A percentile compares a stretch with the other conserved stretches of the same genome.
These are phyloP conservation scores for Botryotinia narcissicola DNA, from an alignment of 2,329 filamentous ascomycete species.

Conservation along the genomic window DNA sequence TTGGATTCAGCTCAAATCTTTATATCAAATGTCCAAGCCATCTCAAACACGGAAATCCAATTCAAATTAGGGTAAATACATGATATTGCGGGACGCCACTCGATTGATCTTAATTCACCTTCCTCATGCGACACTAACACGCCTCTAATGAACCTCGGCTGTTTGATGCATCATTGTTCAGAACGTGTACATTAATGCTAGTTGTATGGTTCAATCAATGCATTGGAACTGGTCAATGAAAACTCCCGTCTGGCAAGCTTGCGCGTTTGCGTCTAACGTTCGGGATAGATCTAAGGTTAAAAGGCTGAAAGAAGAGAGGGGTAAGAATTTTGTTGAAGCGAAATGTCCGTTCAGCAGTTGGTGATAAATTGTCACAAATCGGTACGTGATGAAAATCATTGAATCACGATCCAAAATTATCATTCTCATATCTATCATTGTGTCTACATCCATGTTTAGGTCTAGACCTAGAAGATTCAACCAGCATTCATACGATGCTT, in stretches of 20 bases:
- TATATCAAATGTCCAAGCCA: background rate
- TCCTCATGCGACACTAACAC: background rate
- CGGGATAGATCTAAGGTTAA: background rate
- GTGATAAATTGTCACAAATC: background rate
- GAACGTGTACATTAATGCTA: background rate
- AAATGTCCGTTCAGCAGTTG: background rate
- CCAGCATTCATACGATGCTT: background rate
- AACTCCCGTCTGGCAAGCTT: background rate
- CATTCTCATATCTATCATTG: slow-evolving; percentile 7
- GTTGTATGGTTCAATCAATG: background rate
- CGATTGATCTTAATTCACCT: background rate
- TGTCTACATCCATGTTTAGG: background rate
- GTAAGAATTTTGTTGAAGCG: background rate
- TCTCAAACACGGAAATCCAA: background rate
- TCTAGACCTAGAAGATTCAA: background rate
- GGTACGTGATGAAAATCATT: background rate
- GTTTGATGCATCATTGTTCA: background rate
- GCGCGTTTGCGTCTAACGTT: background rate
- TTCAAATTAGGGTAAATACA: background rate
- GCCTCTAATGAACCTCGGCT: background rate
- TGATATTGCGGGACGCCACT: background rate
- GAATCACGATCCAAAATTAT: background rate
- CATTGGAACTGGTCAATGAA: background rate
- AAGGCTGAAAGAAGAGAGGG: background rate
- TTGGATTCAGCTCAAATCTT: background rate